Evolutionary conservation across 192 early-diverging fungal genomes (phyloP).

Genomic region (Jimgerdemannia flammicorona): DNA sequence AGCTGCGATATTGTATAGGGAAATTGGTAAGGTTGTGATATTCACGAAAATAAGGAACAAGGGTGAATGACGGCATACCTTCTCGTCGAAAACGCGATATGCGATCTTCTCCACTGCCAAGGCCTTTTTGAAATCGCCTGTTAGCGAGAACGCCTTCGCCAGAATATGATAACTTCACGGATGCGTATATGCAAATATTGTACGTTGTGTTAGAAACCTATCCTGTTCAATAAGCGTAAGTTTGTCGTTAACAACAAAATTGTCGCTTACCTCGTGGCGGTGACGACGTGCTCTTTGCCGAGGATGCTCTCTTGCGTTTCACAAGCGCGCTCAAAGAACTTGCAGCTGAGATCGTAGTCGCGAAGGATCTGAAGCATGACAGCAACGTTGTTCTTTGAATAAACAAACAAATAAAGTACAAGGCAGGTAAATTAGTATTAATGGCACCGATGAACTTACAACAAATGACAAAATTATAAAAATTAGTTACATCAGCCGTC

Average conservation of each 20-base stretch:
- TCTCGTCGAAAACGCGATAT: slow-evolving; percentile 53
- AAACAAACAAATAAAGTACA: neutral
- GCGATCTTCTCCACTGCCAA: slow-evolving; percentile 67
- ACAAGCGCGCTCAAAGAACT: slow-evolving; percentile 71
- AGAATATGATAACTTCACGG: slow-evolving; percentile 56
- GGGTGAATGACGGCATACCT: slow-evolving; percentile 26
- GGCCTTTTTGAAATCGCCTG: slow-evolving; percentile 72
- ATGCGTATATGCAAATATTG: neutral
- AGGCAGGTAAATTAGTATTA: slow-evolving; percentile 13
- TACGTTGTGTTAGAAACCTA: no score
- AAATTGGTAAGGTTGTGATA: neutral
- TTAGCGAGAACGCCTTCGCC: slow-evolving; percentile 68
- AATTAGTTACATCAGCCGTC: slow-evolving; percentile 65
- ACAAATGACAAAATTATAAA: neutral
- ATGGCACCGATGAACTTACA: slow-evolving; percentile 21
- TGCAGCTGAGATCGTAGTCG: slow-evolving; percentile 51
- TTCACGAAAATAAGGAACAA: neutral
- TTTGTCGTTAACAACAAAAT: neutral
- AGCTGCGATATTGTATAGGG: slow-evolving; percentile 26
- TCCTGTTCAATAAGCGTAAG: no score
- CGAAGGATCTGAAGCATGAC: slow-evolving; percentile 72
- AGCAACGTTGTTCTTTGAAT: slow-evolving; percentile 56
- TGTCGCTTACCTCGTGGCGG: slow-evolving; percentile 41
- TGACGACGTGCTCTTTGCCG: slow-evolving; percentile 66
- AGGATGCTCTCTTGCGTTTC: slow-evolving; percentile 62